phyloP scores from a whole-genome alignment of 2,329 filamentous ascomycete species.

The Didymella keratinophila region DNA sequence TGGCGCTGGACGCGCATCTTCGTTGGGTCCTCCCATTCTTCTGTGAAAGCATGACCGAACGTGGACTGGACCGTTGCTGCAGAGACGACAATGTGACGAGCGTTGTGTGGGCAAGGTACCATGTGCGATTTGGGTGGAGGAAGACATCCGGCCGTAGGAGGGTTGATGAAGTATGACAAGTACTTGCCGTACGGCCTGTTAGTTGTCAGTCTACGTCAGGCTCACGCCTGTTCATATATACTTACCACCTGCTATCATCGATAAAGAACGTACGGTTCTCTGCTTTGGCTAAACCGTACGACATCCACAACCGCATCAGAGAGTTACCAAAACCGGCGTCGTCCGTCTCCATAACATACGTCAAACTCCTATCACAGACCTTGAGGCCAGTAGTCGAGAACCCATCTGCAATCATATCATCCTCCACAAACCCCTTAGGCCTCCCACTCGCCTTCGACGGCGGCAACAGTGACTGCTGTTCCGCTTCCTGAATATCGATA shows the following conservation, averaged over 20 bases:
- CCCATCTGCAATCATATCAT: slow-evolving; percentile 42
- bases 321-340: slow-evolving; percentile 81
- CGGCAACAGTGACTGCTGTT: slow-evolving; percentile 69
- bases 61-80: slow-evolving; percentile 70
- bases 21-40: slow-evolving; percentile 60
- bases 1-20: slow-evolving; percentile 62
- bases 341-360: slow-evolving; percentile 76
- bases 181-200: slow-evolving; percentile 77
- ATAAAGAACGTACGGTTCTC: slow-evolving; percentile 82
- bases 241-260: slow-evolving; percentile 78
- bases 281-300: slow-evolving; percentile 78
- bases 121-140: slow-evolving; percentile 78
- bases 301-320: slow-evolving; percentile 82
- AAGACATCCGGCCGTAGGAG: slow-evolving; percentile 70
- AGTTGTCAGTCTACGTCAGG: slow-evolving; percentile 24
- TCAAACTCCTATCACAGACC: slow-evolving; percentile 75
- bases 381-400: slow-evolving; percentile 49
- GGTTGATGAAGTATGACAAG: slow-evolving; percentile 72
- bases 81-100: slow-evolving; percentile 77
- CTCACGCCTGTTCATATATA: not conserved
- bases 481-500: slow-evolving; percentile 76
- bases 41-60: slow-evolving; percentile 67
- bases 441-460: slow-evolving; percentile 49
- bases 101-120: slow-evolving; percentile 79
- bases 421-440: slow-evolving; percentile 50